A percentile compares a stretch with the other conserved stretches of the same genome.
phyloP scores from a whole-genome alignment of 495 filamentous ascomycete species.

The Penicillium paradoxum region DNA sequence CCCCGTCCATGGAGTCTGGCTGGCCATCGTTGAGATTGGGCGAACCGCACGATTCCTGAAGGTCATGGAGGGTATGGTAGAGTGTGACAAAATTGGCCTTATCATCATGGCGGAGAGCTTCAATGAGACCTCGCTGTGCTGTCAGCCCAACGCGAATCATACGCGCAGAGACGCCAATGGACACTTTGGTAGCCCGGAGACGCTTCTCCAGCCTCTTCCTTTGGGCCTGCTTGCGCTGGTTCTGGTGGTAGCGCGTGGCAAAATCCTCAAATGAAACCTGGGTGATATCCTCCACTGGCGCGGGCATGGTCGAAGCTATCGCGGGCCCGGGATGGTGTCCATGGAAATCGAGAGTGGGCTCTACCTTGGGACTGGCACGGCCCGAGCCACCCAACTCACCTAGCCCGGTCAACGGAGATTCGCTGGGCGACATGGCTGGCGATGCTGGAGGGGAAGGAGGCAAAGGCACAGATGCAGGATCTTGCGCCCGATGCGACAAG shows the following conservation, averaged over 20 bases:
- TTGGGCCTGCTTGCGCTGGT: conserved; percentile 40
- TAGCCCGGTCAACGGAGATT: conserved; percentile 16
- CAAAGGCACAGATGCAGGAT: conserved; percentile 24
- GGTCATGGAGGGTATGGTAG: conserved; percentile 84
- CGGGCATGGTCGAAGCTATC: neutral
- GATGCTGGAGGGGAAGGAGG: conserved; percentile 25
- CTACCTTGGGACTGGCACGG: conserved; percentile 33
- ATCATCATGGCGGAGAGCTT: conserved; percentile 83
- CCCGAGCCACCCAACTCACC: conserved; percentile 42
- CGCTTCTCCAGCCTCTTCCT: conserved; percentile 39
- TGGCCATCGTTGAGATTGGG: conserved; percentile 43
- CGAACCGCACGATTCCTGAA: conserved; percentile 77
- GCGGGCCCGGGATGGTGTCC: conserved; percentile 16
- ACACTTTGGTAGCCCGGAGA: conserved; percentile 49
- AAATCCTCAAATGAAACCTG: conserved; percentile 43
- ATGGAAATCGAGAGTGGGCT: conserved; percentile 18
- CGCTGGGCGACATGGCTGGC: conserved; percentile 9
- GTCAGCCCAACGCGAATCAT: conserved; percentile 72
- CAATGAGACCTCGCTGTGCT: conserved; percentile 76
- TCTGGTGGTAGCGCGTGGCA: conserved; percentile 37
- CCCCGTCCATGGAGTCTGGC: conserved; percentile 40
- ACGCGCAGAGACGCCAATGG: conserved; percentile 74
- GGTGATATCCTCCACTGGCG: conserved; percentile 12
- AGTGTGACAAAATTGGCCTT: conserved; percentile 81
- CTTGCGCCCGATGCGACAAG: conserved; percentile 18